A percentile compares a stretch with the other conserved stretches of the same genome.
These are phyloP conservation scores for Solanum okadae DNA, from an alignment of 257 asterid genomes.

Conservation along the genomic window DNA sequence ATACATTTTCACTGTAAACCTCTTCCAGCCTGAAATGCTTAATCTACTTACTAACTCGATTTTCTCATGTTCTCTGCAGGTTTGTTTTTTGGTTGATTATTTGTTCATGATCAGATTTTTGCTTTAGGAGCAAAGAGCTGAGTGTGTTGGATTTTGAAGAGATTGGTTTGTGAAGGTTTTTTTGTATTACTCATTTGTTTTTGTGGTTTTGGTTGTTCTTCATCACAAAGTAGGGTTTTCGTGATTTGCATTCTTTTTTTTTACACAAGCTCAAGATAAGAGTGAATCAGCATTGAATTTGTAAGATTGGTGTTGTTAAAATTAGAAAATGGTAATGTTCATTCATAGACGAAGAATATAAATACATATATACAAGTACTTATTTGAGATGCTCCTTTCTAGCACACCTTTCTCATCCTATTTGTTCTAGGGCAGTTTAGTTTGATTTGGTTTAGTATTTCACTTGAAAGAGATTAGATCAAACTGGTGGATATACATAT, in stretches of 20 bases:
- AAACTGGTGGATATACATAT: background rate
- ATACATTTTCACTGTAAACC: background rate
- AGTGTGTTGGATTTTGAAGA: background rate
- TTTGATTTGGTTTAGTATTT: background rate
- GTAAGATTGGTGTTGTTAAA: background rate
- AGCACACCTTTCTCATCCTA: background rate
- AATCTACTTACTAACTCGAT: background rate
- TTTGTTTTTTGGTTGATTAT: background rate
- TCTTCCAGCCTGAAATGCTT: background rate
- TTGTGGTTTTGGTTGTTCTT: background rate
- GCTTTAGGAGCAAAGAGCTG: background rate
- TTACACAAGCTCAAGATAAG: background rate
- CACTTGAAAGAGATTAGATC: background rate
- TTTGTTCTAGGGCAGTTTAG: background rate
- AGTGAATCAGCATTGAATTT: background rate
- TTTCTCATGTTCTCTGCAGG: conserved; percentile 1
- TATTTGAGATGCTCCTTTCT: background rate
- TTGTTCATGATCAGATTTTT: background rate
- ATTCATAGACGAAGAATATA: background rate
- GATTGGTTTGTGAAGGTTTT: background rate
- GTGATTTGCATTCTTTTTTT: background rate
- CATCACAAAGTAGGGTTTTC: background rate
- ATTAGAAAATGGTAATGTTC: background rate
- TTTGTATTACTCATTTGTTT: background rate
- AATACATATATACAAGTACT: background rate